These are phyloP conservation scores for Fragaria vesca DNA, from an alignment of 306 rosid species.

Conservation along the genomic window DNA sequence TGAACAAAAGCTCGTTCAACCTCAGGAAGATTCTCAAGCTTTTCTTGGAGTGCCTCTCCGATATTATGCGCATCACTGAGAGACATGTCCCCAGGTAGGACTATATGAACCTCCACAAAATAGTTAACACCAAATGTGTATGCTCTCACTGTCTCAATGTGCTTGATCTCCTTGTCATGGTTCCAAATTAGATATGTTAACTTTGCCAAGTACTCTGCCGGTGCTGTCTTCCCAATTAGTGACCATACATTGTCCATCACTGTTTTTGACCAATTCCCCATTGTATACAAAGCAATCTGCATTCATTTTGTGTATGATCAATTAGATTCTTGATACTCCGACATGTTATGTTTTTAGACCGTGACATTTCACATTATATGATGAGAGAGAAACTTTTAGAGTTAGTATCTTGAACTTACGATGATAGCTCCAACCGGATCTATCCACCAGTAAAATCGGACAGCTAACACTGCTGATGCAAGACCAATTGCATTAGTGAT, in stretches of 20 bases:
- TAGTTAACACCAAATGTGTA: constrained; percentile 73
- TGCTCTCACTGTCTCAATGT: constrained; percentile 77
- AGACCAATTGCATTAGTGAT: constrained; percentile 78
- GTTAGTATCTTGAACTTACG: constrained; percentile 35
- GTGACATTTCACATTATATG: background rate
- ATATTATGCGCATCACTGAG: constrained; percentile 73
- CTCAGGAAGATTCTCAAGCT: constrained; percentile 74
- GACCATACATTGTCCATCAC: constrained; percentile 92
- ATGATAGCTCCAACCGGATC: constrained; percentile 81
- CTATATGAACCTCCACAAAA: constrained; percentile 84
- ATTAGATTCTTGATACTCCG: background rate
- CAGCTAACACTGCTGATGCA: constrained; percentile 72
- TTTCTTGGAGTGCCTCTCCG: constrained; percentile 85
- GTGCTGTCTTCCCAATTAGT: constrained; percentile 71
- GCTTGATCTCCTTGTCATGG: constrained; percentile 67
- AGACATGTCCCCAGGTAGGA: constrained; percentile 60
- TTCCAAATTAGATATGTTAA: constrained; percentile 81
- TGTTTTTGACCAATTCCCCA: constrained; percentile 81
- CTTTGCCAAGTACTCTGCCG: constrained; percentile 79
- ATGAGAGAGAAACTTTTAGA: background rate
- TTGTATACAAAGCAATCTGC: constrained; percentile 89
- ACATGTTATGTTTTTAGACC: background rate
- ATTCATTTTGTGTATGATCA: background rate
- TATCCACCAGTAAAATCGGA: constrained; percentile 85
- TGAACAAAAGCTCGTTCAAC: constrained; percentile 94